phyloP scores from a whole-genome alignment of 2,329 filamentous ascomycete genomes.

The Cephalotrichum gorgonifer region DNA sequence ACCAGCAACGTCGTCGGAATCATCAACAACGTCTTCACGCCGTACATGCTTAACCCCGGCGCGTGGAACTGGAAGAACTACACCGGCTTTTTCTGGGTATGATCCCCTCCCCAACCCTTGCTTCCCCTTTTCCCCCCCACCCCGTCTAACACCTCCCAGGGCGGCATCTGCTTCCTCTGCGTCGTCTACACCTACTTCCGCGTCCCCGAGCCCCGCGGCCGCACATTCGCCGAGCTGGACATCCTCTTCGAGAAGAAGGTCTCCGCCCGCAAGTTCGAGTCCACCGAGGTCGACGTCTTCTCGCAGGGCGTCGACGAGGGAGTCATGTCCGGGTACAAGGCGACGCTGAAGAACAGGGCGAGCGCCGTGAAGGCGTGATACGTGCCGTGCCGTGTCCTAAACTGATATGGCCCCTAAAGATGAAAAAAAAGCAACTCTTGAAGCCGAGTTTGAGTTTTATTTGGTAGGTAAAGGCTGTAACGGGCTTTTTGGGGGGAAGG shows the following conservation, averaged over 20 bases:
- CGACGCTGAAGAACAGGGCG: conserved; percentile 14
- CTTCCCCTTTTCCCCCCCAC: neutral
- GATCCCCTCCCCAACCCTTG: conserved; percentile 8
- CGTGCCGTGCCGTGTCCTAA: neutral
- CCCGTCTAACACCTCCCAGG: neutral
- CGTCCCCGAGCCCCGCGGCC: conserved; percentile 50
- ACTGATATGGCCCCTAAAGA: neutral
- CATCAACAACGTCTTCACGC: conserved; percentile 17
- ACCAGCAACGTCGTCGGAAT: conserved; percentile 22
- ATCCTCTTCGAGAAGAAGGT: conserved; percentile 68
- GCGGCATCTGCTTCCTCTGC: conserved; percentile 35
- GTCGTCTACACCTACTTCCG: conserved; percentile 41
- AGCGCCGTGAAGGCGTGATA: neutral
- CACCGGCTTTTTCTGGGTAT: conserved; percentile 28
- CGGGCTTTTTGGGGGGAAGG: too few relatives aligned
- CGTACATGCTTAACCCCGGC: conserved; percentile 22
- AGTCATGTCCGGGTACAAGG: conserved; percentile 37
- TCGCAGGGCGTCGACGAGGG: conserved; percentile 36
- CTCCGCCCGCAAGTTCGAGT: conserved; percentile 61
- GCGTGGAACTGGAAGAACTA: conserved; percentile 23
- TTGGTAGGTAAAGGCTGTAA: too few relatives aligned
- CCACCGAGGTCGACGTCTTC: conserved; percentile 46
- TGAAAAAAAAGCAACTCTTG: neutral
- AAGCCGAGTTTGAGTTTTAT: neutral
- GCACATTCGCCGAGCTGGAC: conserved; percentile 80